A percentile compares a stretch with the other conserved stretches of the same genome.
phyloP scores from a whole-genome alignment of 2,329 filamentous ascomycete species.

The Diaporthe vexans region DNA sequence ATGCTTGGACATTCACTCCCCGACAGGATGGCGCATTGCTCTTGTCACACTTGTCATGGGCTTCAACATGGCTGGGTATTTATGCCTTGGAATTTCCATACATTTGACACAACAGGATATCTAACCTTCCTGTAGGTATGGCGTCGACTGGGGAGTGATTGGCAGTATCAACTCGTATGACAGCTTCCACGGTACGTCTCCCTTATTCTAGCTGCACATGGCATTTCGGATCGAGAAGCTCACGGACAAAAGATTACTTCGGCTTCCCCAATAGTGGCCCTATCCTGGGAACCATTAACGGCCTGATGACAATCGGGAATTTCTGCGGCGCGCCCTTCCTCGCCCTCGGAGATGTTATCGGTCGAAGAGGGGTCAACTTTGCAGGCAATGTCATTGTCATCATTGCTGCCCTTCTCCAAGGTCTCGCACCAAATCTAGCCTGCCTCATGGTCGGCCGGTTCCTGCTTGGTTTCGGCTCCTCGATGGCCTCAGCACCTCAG shows the following conservation, averaged over 20 bases:
- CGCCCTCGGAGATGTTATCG: constrained; percentile 64
- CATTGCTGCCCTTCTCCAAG: constrained; percentile 60
- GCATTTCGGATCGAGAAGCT: background rate
- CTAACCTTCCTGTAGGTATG: constrained; percentile 48
- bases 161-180: constrained; percentile 59
- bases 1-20: constrained; percentile 56
- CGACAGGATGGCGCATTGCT: constrained; percentile 56
- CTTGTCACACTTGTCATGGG: constrained; percentile 61
- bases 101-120: background rate
- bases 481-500: constrained; percentile 48
- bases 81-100: background rate
- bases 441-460: constrained; percentile 53
- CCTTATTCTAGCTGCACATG: background rate
- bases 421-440: constrained; percentile 58
- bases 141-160: constrained; percentile 65
- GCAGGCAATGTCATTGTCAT: constrained; percentile 60
- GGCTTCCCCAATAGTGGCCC: constrained; percentile 56
- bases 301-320: constrained; percentile 62
- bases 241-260: constrained; percentile 50
- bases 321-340: constrained; percentile 64
- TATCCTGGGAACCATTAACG: constrained; percentile 59
- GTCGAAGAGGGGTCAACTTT: constrained; percentile 64
- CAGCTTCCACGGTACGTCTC: constrained; percentile 53
- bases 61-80: constrained; percentile 59
- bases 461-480: constrained; percentile 53